A percentile compares a stretch with the other conserved stretches of the same genome.
Conservation (phyloP, 2,329 filamentous ascomycete species). For the Falciphora oryzae region DNA sequence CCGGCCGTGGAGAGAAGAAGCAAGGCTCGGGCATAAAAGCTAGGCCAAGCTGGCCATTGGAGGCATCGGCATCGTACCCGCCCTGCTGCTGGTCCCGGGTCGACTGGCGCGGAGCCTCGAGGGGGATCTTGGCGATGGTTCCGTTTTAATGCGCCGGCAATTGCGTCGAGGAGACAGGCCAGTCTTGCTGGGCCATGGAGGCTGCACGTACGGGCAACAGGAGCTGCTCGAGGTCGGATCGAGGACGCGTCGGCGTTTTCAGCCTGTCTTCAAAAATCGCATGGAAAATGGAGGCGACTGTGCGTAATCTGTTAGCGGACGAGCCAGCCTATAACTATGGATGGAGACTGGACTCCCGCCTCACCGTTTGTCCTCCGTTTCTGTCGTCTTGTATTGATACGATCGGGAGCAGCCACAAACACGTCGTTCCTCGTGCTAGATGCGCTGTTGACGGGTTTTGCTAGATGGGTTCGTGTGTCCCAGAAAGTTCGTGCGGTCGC, state of each 20-base stretch:
- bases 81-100: too few relatives aligned
- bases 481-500: too few relatives aligned
- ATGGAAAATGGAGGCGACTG: constrained; percentile 9
- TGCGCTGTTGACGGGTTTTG: neutral
- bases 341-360: constrained; percentile 9
- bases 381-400: constrained; percentile 6
- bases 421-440: neutral
- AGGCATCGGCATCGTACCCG: too few relatives aligned
- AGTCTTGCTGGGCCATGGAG: constrained; percentile 9
- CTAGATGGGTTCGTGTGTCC: too few relatives aligned
- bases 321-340: constrained; percentile 10
- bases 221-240: constrained; percentile 2
- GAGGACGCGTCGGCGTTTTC: constrained; percentile 5
- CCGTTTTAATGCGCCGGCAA: too few relatives aligned
- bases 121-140: too few relatives aligned
- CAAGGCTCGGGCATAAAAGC: too few relatives aligned
- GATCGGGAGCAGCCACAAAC: constrained; percentile 11
- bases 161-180: too few relatives aligned
- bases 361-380: constrained; percentile 11
- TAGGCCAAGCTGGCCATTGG: too few relatives aligned
- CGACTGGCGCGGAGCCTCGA: too few relatives aligned
- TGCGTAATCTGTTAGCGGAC: constrained; percentile 12
- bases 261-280: neutral
- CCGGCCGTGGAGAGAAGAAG: too few relatives aligned
- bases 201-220: constrained; percentile 1